Percentiles rank a stretch among this genome's conserved stretches.
These are phyloP conservation scores for Debaryomyces udenii DNA, from an alignment of 1,139 yeast genomes.

Conservation along the genomic window DNA sequence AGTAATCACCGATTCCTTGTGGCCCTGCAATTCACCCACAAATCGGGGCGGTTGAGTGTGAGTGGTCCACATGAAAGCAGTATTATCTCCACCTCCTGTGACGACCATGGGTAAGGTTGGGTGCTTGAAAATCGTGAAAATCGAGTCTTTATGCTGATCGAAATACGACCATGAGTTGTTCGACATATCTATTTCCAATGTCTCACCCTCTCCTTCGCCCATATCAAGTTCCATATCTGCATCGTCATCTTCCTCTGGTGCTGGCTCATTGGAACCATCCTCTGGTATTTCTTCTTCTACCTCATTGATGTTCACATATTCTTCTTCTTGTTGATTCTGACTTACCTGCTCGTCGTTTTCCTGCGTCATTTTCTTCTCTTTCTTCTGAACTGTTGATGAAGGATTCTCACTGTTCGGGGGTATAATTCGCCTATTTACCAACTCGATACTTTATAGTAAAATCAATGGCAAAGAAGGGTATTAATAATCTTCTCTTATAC, in stretches of 20 bases:
- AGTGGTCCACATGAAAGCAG: slow-evolving; percentile 89
- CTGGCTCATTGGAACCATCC: slow-evolving; percentile 35
- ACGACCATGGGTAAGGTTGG: slow-evolving; percentile 79
- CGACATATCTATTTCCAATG: slow-evolving; percentile 64
- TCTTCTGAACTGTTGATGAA: no score
- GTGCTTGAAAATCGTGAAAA: slow-evolving; percentile 76
- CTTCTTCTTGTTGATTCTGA: slow-evolving; percentile 38
- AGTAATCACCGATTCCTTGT: slow-evolving; percentile 83
- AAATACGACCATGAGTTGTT: slow-evolving; percentile 90
- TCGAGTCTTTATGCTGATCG: slow-evolving; percentile 84
- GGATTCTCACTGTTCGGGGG: no score
- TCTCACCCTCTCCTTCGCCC: slow-evolving; percentile 32
- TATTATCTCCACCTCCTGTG: slow-evolving; percentile 89
- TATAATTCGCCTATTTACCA: no score
- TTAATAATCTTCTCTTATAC: slow-evolving; percentile 3
- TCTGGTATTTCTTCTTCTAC: slow-evolving; percentile 60
- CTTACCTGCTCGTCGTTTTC: slow-evolving; percentile 12
- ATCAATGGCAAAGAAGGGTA: slow-evolving; percentile 4
- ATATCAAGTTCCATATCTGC: slow-evolving; percentile 34
- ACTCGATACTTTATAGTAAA: slow-evolving; percentile 1
- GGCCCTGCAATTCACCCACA: slow-evolving; percentile 74
- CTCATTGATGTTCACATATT: slow-evolving; percentile 57
- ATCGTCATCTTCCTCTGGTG: slow-evolving; percentile 39
- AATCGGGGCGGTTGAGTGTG: slow-evolving; percentile 81
- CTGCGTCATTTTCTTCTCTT: slow-evolving; percentile 5